Evolutionary conservation across 169 alveolate genomes (phyloP).

Genomic region (Toxoplasma gondii): DNA sequence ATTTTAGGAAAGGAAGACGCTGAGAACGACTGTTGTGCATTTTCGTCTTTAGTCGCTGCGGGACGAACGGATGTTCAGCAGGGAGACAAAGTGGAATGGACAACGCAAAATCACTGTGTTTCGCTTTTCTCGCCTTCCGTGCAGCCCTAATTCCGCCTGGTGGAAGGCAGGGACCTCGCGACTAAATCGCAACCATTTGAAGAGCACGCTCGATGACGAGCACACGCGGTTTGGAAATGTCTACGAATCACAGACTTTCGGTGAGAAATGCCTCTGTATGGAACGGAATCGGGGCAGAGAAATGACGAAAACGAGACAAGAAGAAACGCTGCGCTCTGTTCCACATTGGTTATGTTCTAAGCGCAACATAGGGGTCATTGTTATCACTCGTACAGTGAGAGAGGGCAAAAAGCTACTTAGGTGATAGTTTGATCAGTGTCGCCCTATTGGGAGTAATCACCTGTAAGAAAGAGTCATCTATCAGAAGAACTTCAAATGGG

Average conservation of each 20-base stretch:
- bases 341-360: background rate
- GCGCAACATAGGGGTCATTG: background rate
- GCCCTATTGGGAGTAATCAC: no score
- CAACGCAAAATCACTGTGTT: background rate
- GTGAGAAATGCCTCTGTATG: background rate
- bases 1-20: no score
- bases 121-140: background rate
- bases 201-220: background rate
- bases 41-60: no score
- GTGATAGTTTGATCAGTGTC: no score
- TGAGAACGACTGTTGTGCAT: no score
- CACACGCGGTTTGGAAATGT: background rate
- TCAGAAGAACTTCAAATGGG: no score
- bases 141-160: background rate
- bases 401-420: background rate
- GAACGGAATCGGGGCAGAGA: background rate
- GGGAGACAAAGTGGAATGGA: no score
- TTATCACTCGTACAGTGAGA: background rate
- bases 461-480: no score
- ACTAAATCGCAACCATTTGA: background rate
- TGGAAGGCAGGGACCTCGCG: slow-evolving; percentile 14
- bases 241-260: background rate
- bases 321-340: background rate
- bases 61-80: no score
- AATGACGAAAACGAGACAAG: no score